These are phyloP conservation scores for Favolaschia claudopus DNA, from an alignment of 768 basidiomycete species.

Conservation along the genomic window DNA sequence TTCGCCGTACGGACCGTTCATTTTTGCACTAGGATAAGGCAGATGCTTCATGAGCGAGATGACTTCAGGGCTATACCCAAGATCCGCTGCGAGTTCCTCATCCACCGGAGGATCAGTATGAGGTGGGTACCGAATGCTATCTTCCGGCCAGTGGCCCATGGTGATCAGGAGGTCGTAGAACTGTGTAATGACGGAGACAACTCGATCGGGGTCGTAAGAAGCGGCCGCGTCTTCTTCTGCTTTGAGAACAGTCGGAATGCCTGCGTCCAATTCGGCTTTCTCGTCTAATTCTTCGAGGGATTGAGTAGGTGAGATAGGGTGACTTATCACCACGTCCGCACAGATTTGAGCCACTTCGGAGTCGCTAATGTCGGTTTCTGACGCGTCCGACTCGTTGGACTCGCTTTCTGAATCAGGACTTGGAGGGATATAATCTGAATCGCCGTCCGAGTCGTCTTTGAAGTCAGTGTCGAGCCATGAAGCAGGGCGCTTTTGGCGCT, in stretches of 20 bases:
- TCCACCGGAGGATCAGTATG: constrained; percentile 10
- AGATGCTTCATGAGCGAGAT: constrained; percentile 15
- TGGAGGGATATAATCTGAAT: constrained; percentile 4
- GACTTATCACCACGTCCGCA: not conserved
- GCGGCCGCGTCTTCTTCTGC: constrained; percentile 10
- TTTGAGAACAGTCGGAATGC: constrained; percentile 1
- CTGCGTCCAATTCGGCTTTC: not conserved
- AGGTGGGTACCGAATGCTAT: constrained; percentile 6
- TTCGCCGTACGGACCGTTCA: not conserved
- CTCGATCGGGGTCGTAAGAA: constrained; percentile 9
- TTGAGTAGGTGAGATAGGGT: not conserved
- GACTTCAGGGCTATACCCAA: constrained; percentile 10
- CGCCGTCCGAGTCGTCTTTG: no score
- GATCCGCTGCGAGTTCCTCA: not conserved
- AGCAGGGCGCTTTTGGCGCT: no score
- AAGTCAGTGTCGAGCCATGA: no score
- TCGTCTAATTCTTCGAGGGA: not conserved
- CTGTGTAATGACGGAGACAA: constrained; percentile 12
- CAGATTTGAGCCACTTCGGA: not conserved
- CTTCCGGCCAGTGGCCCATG: constrained; percentile 22
- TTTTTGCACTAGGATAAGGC: not conserved
- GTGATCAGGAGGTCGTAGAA: constrained; percentile 10
- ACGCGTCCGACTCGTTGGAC: not conserved
- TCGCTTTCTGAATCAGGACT: no score
- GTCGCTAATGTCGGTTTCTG: not conserved